A percentile compares a stretch with the other conserved stretches of the same genome.
Conservation (phyloP, 2,329 filamentous ascomycete species). For the Metarhizium guizhouense region DNA sequence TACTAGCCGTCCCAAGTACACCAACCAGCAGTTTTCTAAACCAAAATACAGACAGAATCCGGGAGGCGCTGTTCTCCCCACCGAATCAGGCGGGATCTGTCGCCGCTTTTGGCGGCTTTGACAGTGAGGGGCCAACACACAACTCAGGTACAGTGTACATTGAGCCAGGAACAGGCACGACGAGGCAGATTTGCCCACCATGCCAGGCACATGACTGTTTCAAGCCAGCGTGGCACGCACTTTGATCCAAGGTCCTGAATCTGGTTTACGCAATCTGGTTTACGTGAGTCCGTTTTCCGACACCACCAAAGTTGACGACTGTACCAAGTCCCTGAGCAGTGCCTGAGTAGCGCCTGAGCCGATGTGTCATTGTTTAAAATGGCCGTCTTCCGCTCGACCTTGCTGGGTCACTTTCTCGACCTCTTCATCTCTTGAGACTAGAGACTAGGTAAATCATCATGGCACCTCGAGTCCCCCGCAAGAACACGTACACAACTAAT, state of each 20-base stretch:
- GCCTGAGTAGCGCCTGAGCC: not conserved
- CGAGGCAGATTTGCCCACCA: no score
- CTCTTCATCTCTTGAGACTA: not conserved
- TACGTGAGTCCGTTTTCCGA: not conserved
- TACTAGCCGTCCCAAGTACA: no score
- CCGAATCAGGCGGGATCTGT: not conserved
- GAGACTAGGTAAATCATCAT: no score
- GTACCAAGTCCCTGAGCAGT: not conserved
- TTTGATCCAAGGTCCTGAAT: not conserved
- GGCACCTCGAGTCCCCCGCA: no score
- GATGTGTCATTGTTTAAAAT: not conserved
- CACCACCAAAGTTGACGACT: not conserved
- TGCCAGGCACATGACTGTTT: not conserved
- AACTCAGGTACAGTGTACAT: no score
- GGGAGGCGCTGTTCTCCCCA: constrained; percentile 10
- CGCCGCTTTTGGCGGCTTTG: constrained; percentile 1
- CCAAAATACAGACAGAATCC: not conserved
- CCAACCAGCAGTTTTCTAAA: no score
- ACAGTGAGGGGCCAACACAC: no score
- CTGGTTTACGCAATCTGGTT: not conserved
- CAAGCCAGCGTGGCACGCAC: not conserved
- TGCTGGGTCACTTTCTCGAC: not conserved
- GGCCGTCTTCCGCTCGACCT: not conserved
- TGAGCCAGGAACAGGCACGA: no score
- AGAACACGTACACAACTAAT: no score